These are phyloP conservation scores for Poa pratensis DNA, from an alignment of 176 grass and related monocot species.

Conservation along the genomic window DNA sequence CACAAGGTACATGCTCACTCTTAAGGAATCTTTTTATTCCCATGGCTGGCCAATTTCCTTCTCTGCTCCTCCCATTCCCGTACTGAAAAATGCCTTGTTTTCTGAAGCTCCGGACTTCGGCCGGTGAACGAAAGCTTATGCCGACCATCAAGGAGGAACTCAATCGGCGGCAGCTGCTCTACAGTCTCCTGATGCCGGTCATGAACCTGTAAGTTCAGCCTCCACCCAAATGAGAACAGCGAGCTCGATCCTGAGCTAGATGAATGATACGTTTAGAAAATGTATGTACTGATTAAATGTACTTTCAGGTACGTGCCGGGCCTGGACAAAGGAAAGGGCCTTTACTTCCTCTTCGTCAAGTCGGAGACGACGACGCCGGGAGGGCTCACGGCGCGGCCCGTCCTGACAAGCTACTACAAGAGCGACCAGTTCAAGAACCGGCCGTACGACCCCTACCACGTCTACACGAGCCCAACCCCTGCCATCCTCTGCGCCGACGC, in stretches of 20 bases:
- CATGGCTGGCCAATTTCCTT: not conserved
- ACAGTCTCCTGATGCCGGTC: constrained; percentile 71
- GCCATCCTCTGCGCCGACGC: constrained; percentile 88
- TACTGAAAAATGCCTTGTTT: not conserved
- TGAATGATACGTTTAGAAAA: not conserved
- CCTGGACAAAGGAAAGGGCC: constrained; percentile 70
- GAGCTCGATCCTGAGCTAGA: not conserved
- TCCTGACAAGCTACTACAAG: constrained; percentile 75
- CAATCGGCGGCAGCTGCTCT: constrained; percentile 58
- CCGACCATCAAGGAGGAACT: constrained; percentile 70
- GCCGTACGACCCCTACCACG: constrained; percentile 66
- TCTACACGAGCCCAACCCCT: constrained; percentile 78
- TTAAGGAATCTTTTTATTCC: not conserved
- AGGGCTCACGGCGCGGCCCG: constrained; percentile 52
- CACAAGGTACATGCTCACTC: constrained; percentile 47
- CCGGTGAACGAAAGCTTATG: constrained; percentile 72
- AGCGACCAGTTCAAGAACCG: constrained; percentile 41
- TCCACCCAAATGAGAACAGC: not conserved
- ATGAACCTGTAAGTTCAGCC: constrained; percentile 56
- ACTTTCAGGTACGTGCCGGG: constrained; percentile 49
- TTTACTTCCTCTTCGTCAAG: constrained; percentile 83
- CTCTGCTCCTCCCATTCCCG: not conserved
- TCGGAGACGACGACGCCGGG: constrained; percentile 76
- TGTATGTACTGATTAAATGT: not conserved
- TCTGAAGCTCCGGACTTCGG: constrained; percentile 64